phyloP scores from a whole-genome alignment of 768 basidiomycete species.

The Auricularia auricula-judae region DNA sequence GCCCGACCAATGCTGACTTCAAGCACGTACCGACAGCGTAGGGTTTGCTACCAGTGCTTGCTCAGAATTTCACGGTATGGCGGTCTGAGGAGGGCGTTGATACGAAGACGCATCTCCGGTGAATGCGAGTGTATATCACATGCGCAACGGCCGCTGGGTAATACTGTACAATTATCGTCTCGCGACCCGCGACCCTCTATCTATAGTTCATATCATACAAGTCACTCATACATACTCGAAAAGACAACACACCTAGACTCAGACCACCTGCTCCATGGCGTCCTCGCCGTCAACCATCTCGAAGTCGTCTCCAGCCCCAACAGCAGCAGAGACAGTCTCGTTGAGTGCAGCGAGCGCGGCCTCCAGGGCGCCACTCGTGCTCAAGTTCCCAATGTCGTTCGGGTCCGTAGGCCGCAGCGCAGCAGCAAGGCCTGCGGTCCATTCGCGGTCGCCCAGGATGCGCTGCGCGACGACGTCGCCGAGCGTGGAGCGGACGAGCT shows the following conservation, averaged over 20 bases:
- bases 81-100: no score
- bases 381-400: neutral
- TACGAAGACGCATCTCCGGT: no score
- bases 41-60: no score
- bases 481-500: conserved; percentile 38
- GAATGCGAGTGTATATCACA: no score
- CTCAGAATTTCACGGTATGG: no score
- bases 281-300: neutral
- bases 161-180: no score
- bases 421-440: conserved; percentile 22
- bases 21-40: no score
- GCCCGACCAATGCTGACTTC: no score
- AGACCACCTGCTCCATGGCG: neutral
- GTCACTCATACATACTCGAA: no score
- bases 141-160: no score
- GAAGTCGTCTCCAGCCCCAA: neutral
- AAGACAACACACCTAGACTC: neutral
- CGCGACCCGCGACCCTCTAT: no score
- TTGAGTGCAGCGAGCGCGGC: neutral
- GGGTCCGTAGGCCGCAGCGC: neutral
- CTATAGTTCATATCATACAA: no score
- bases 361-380: neutral
- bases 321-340: neutral
- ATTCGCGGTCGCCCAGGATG: conserved; percentile 44
- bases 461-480: conserved; percentile 54